These are phyloP conservation scores for Podospora pseudocomata DNA, from an alignment of 495 filamentous ascomycete genomes.

Conservation along the genomic window DNA sequence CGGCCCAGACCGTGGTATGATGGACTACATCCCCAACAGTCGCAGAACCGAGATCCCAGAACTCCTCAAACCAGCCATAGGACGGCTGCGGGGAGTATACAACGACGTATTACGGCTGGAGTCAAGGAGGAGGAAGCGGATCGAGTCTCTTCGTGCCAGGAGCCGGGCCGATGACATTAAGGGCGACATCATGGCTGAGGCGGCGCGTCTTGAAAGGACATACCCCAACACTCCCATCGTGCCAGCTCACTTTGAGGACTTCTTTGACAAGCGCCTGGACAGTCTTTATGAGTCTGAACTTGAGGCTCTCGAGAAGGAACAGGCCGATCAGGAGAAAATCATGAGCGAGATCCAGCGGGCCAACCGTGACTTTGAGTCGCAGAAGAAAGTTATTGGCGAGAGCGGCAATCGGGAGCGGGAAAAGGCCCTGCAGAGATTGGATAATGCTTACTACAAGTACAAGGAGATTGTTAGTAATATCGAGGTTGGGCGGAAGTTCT, in stretches of 20 bases:
- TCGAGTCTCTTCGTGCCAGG: slow-evolving; percentile 71
- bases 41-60: slow-evolving; percentile 73
- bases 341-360: slow-evolving; percentile 63
- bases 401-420: slow-evolving; percentile 74
- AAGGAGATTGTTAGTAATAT: slow-evolving; percentile 89
- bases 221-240: slow-evolving; percentile 80
- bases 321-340: slow-evolving; percentile 70
- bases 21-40: slow-evolving; percentile 85
- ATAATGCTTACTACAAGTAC: slow-evolving; percentile 91
- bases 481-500: slow-evolving; percentile 88
- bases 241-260: slow-evolving; percentile 79
- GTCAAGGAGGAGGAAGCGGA: slow-evolving; percentile 67
- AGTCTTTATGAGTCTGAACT: slow-evolving; percentile 73
- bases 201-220: slow-evolving; percentile 77
- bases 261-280: slow-evolving; percentile 78
- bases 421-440: slow-evolving; percentile 78
- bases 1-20: slow-evolving; percentile 71
- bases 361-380: slow-evolving; percentile 69
- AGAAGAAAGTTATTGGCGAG: slow-evolving; percentile 65
- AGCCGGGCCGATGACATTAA: slow-evolving; percentile 87
- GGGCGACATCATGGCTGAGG: slow-evolving; percentile 72
- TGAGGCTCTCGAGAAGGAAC: slow-evolving; percentile 65
- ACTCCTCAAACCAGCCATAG: slow-evolving; percentile 72
- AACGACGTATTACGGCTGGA: slow-evolving; percentile 83
- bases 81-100: slow-evolving; percentile 66